A percentile compares a stretch with the other conserved stretches of the same genome.
These are phyloP conservation scores for Metschnikowia hibisci DNA, from an alignment of 805 yeast genomes.

Conservation along the genomic window DNA sequence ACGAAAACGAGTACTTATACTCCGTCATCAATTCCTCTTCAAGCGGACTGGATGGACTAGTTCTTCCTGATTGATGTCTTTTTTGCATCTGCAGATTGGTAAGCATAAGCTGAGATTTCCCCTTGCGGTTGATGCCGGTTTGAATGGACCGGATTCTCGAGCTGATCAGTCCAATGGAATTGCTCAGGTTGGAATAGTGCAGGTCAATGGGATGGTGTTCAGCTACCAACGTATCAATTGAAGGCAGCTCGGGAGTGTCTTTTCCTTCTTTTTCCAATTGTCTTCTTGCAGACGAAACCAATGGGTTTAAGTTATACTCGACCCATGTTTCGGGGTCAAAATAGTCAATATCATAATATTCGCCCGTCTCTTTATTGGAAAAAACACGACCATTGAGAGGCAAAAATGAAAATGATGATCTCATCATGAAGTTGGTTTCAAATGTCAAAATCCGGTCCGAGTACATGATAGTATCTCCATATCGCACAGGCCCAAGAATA, in stretches of 20 bases:
- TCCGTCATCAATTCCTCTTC: conserved; percentile 10
- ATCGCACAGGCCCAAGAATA: conserved; percentile 79
- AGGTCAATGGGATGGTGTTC: conserved; percentile 6
- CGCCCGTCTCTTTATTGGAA: conserved; percentile 55
- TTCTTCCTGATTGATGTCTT: conserved; percentile 21
- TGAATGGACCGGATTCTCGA: conserved; percentile 18
- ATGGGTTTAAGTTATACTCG: conserved; percentile 68
- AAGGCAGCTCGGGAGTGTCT: conserved; percentile 4
- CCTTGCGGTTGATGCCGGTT: conserved; percentile 13
- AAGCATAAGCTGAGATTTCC: conserved; percentile 10
- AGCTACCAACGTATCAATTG: conserved; percentile 12
- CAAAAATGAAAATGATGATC: conserved; percentile 74
- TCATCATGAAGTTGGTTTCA: conserved; percentile 83
- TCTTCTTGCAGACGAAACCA: conserved; percentile 47
- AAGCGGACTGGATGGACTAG: conserved; percentile 11
- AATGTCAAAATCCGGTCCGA: conserved; percentile 72
- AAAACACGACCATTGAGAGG: conserved; percentile 77
- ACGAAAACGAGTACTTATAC: conserved; percentile 27
- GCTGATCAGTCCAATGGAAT: conserved; percentile 18
- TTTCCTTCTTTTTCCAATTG: conserved; percentile 6
- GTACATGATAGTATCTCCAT: conserved; percentile 74
- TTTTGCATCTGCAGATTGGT: conserved; percentile 26
- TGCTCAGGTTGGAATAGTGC: conserved; percentile 1
- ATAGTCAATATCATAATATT: conserved; percentile 63
- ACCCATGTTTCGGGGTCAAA: conserved; percentile 82